Percentiles rank a stretch among this genome's conserved stretches.
phyloP scores from a whole-genome alignment of 1,284 basidiomycete species.

The Pterula multifida region DNA sequence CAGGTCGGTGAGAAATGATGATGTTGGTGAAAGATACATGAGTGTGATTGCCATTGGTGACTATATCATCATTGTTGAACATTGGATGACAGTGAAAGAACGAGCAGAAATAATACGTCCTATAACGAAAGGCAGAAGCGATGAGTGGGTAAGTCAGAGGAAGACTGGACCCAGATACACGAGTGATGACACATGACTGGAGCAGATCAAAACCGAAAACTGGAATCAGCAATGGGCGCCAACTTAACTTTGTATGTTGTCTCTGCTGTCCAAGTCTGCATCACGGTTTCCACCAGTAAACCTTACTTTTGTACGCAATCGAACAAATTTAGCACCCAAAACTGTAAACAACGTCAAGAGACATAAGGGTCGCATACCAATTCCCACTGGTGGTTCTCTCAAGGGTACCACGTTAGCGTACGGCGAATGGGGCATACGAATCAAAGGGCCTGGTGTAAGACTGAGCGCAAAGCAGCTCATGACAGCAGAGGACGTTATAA shows the following conservation, averaged over 20 bases:
- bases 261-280: background rate
- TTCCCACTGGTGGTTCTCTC: conserved; percentile 81
- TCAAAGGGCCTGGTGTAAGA: conserved; percentile 72
- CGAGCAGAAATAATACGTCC: too few relatives aligned
- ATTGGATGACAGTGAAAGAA: too few relatives aligned
- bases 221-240: too few relatives aligned
- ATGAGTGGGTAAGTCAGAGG: too few relatives aligned
- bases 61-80: too few relatives aligned
- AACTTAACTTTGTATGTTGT: background rate
- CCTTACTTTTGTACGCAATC: conserved; percentile 24
- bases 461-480: conserved; percentile 89
- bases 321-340: conserved; percentile 67
- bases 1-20: too few relatives aligned
- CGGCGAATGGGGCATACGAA: conserved; percentile 86
- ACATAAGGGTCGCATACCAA: conserved; percentile 79
- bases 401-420: conserved; percentile 90
- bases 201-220: too few relatives aligned
- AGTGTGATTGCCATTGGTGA: too few relatives aligned
- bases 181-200: too few relatives aligned
- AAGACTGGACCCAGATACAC: too few relatives aligned
- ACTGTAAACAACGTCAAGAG: conserved; percentile 75
- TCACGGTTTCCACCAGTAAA: background rate
- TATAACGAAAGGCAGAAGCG: too few relatives aligned
- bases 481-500: conserved; percentile 80
- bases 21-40: too few relatives aligned